A percentile compares a stretch with the other conserved stretches of the same genome.
Conservation (phyloP, 192 early-diverging fungal genomes). For the Rhizophlyctis rosea region DNA sequence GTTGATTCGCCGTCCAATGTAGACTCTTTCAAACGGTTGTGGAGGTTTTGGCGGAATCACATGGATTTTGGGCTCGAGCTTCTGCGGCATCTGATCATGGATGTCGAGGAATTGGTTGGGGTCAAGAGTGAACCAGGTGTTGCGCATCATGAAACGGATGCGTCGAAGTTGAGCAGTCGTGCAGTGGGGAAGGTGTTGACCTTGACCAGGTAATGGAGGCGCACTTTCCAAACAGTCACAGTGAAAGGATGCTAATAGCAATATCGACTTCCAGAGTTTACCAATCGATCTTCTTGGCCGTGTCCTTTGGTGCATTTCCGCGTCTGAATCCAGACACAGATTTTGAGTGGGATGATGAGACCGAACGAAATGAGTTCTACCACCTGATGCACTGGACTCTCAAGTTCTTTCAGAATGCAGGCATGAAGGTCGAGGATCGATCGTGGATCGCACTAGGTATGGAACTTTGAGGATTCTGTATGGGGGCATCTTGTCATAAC, state of each 20-base stretch:
- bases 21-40: constrained; percentile 44
- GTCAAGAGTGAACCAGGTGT: constrained; percentile 13
- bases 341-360: too few relatives aligned
- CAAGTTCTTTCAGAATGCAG: constrained; percentile 30
- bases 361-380: constrained; percentile 2
- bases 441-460: constrained; percentile 45
- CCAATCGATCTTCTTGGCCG: constrained; percentile 22
- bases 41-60: constrained; percentile 43
- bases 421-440: constrained; percentile 23
- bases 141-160: not conserved
- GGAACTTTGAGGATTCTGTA: not conserved
- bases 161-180: not conserved
- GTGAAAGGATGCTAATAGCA: too few relatives aligned
- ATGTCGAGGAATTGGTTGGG: constrained; percentile 39
- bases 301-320: constrained; percentile 30
- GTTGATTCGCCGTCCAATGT: not conserved
- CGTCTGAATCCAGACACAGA: constrained; percentile 24
- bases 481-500: too few relatives aligned
- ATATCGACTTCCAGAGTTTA: constrained; percentile 13
- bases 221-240: too few relatives aligned
- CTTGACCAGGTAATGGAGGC: too few relatives aligned
- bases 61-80: constrained; percentile 51
- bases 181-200: too few relatives aligned
- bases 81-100: constrained; percentile 47
- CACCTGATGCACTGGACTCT: constrained; percentile 24